Percentiles rank a stretch among this genome's conserved stretches.
Conservation (phyloP, 179 eudicot species). For the Gypsophila paniculata region DNA sequence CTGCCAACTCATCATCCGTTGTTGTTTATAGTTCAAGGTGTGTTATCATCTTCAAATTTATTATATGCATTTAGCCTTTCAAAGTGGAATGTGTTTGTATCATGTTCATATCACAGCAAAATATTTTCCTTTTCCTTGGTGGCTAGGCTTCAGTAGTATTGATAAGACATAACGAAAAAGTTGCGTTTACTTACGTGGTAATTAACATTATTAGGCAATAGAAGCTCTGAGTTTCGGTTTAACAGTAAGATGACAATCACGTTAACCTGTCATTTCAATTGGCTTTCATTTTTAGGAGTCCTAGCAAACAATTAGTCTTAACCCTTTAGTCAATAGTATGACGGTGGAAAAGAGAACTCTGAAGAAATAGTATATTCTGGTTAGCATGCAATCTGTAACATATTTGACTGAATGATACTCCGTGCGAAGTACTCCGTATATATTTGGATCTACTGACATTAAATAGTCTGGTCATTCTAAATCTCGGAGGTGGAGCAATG, state of each 20-base stretch:
- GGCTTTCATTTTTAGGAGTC: no score
- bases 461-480: no score
- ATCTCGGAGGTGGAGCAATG: no score
- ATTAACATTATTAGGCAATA: no score
- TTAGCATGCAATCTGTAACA: no score
- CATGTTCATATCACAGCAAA: neutral
- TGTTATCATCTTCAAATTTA: conserved; percentile 15
- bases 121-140: neutral
- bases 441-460: no score
- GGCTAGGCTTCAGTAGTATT: neutral
- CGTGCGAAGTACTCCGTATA: no score
- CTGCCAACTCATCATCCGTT: conserved; percentile 56
- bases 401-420: no score
- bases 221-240: neutral
- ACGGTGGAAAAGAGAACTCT: no score
- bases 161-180: neutral
- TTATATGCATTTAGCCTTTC: neutral
- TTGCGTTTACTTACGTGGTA: neutral
- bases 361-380: no score
- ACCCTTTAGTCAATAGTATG: no score
- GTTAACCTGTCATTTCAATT: neutral
- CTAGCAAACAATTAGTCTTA: no score
- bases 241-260: neutral
- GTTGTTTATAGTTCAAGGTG: conserved; percentile 86
- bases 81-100: neutral